Conservation (phyloP, 1,284 basidiomycete genomes). For the Trametes sp. region DNA sequence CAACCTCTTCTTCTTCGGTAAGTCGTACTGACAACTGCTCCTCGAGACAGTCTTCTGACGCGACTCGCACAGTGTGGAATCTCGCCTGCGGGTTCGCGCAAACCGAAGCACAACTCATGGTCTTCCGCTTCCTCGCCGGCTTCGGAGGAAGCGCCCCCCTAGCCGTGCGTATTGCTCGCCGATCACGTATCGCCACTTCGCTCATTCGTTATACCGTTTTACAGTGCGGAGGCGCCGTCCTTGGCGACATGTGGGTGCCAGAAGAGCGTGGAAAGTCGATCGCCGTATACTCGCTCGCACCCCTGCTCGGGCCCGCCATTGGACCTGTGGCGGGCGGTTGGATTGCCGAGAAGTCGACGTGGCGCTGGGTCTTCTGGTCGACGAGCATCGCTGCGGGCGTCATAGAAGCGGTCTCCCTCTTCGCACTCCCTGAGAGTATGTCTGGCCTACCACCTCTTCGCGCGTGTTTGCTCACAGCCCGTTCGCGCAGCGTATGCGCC, state of each 20-base stretch:
- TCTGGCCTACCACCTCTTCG: constrained; percentile 3
- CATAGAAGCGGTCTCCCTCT: constrained; percentile 60
- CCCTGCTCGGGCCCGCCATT: constrained; percentile 67
- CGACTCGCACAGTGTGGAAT: constrained; percentile 58
- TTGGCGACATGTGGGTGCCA: constrained; percentile 75
- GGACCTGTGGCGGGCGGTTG: constrained; percentile 72
- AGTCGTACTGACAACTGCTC: constrained; percentile 23
- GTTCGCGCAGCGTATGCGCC: constrained; percentile 62
- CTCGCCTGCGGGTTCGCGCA: constrained; percentile 68
- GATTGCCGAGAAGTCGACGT: constrained; percentile 66
- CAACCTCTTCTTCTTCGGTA: constrained; percentile 64
- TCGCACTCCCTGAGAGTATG: constrained; percentile 71
- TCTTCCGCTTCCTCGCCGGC: constrained; percentile 68
- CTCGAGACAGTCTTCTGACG: neutral
- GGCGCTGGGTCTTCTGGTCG: constrained; percentile 76
- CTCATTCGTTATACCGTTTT: too few species aligned
- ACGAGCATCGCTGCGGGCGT: constrained; percentile 60
- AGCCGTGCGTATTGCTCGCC: constrained; percentile 45
- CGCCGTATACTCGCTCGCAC: constrained; percentile 73
- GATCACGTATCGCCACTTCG: neutral
- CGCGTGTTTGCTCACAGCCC: neutral
- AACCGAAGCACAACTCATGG: constrained; percentile 61
- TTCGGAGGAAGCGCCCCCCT: constrained; percentile 69
- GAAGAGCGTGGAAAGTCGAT: constrained; percentile 75
- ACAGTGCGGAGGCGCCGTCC: constrained; percentile 72